Evolutionary conservation across 257 asterid species (phyloP), one percentile per base, ranked within the genome.

Genomic region (Capsicum rhomboideum): DNA sequence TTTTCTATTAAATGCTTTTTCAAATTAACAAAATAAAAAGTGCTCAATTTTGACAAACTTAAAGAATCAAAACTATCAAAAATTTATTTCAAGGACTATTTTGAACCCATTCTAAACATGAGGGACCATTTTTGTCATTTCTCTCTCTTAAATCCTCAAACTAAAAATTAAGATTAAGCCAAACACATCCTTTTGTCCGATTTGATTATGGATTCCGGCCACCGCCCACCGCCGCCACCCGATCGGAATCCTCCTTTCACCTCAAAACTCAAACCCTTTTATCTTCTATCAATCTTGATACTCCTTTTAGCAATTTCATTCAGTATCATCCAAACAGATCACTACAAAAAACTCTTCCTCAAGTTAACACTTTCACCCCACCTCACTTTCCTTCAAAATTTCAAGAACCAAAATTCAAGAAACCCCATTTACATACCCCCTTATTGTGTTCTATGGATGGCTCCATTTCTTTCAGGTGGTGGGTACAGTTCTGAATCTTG

Each of bases 401-500:
- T 34, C 40, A 34, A 34, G 40, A 34, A 34, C 3, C 83, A 49
- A 59, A 82, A 66, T n/a, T 31, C 72, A 6, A 50, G 82, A 69
- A 79, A 58, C 10, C 53, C 64, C 59, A 26, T 17, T 18, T 75
- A 61, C 54, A 87, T 77, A 44, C 69, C 95, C 61, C 86, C 95
- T 46, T 88, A 86, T 58, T 95, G 99, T 64, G 87, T 95, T 1
- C 89, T 92, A 29, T 95, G 99, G 99, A 94, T 95, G 99, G 99
- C 98, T 44, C 99, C 98, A 21, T 95, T 95, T 55, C 93, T 95
- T 55, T 93, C 99, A 20, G 97, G 98, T 17, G 98, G 99, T 68
- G 99, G 99, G 53, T 95, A 95, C 78, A 93, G 98, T 87, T 93
- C 99, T 18, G 98, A 94, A 88, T 94, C 99, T 44, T 95, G 99